Evolutionary conservation across 805 yeast genomes (phyloP).

Genomic region (Kodamaea kaohsiungensis): DNA sequence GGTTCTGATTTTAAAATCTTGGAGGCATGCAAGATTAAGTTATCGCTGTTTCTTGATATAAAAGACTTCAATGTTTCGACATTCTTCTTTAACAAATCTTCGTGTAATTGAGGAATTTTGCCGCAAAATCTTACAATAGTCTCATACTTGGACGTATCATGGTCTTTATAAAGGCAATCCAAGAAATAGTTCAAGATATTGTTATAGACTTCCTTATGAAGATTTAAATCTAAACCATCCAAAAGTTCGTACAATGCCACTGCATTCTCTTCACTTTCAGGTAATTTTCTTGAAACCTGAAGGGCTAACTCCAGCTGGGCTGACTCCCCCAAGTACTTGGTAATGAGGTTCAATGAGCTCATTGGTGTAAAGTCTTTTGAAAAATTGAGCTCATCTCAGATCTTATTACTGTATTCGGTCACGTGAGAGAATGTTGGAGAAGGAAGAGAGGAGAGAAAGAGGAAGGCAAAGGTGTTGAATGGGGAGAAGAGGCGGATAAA

Average conservation of each 20-base stretch:
- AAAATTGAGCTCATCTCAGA: slow-evolving; percentile 1
- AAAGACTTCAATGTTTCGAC: slow-evolving; percentile 2
- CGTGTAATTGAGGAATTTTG: slow-evolving; percentile 18
- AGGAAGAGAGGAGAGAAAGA: background rate
- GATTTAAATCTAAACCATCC: slow-evolving; percentile 19
- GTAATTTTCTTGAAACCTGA: slow-evolving; percentile 18
- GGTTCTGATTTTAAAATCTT: background rate
- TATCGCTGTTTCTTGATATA: background rate
- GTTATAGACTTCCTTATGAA: slow-evolving; percentile 5
- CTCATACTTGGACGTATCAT: slow-evolving; percentile 9
- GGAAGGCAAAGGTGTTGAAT: too few species aligned
- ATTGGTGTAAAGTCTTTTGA: slow-evolving; percentile 1
- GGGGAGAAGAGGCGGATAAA: too few species aligned
- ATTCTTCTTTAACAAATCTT: slow-evolving; percentile 11
- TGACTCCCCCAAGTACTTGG: slow-evolving; percentile 24
- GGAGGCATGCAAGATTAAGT: slow-evolving; percentile 6
- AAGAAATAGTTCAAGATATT: slow-evolving; percentile 9
- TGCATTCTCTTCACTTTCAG: slow-evolving; percentile 17
- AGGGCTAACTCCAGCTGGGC: slow-evolving; percentile 23
- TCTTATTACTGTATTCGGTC: slow-evolving; percentile 1
- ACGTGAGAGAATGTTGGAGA: slow-evolving; percentile 4
- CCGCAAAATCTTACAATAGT: slow-evolving; percentile 15
- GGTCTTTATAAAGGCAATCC: slow-evolving; percentile 4
- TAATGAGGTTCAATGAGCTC: slow-evolving; percentile 19
- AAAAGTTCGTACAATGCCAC: slow-evolving; percentile 28